Conservation (phyloP, 2,329 filamentous ascomycete species). For the Sporothrix phasma region DNA sequence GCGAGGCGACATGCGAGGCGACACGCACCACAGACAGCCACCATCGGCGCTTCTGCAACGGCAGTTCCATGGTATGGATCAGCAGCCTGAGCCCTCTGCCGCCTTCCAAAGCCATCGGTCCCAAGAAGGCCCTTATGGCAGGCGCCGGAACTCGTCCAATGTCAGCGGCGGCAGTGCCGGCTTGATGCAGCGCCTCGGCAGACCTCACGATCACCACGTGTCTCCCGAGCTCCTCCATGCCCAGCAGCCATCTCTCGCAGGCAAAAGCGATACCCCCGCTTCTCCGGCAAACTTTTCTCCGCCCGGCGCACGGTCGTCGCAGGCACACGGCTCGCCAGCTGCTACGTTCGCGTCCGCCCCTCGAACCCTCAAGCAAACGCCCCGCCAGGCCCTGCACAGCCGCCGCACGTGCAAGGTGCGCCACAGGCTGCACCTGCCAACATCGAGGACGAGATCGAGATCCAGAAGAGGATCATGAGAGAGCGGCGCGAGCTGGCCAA, state of each 20-base stretch:
- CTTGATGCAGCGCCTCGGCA: constrained; percentile 48
- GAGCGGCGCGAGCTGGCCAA: constrained; percentile 60
- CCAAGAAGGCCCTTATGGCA: constrained; percentile 58
- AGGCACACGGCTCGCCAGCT: constrained; percentile 35
- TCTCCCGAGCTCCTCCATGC: constrained; percentile 35
- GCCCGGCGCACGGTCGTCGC: constrained; percentile 31
- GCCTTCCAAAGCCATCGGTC: constrained; percentile 74
- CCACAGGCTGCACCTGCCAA: constrained; percentile 13
- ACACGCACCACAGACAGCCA: constrained; percentile 59
- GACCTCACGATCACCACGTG: constrained; percentile 32
- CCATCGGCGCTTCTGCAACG: constrained; percentile 61
- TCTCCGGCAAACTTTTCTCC: constrained; percentile 37
- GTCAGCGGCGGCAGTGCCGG: constrained; percentile 77
- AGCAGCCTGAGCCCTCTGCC: constrained; percentile 65
- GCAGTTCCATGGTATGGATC: constrained; percentile 44
- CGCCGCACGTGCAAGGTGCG: not conserved
- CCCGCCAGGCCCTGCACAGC: not conserved
- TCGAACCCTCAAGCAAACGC: not conserved
- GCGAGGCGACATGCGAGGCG: constrained; percentile 59
- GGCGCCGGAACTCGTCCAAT: constrained; percentile 80
- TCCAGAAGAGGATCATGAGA: constrained; percentile 62
- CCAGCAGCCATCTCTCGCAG: constrained; percentile 40
- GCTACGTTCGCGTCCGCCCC: constrained; percentile 10
- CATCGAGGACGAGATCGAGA: constrained; percentile 47
- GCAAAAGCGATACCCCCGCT: constrained; percentile 40